These are phyloP conservation scores for Kwoniella newhampshirensis DNA, from an alignment of 768 basidiomycete genomes.

Conservation along the genomic window DNA sequence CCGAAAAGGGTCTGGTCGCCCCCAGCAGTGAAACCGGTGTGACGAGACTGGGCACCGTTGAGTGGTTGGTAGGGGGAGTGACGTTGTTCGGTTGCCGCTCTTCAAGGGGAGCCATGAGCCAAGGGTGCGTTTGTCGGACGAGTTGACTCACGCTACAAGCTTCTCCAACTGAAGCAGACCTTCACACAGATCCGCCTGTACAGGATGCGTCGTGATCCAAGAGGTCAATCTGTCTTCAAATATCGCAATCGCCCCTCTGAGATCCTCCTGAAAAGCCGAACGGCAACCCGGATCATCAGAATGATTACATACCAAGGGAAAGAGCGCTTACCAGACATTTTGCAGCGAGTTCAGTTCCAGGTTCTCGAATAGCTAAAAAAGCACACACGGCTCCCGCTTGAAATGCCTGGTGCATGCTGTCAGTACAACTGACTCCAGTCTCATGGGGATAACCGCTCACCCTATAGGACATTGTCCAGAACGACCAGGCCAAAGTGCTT, in stretches of 20 bases:
- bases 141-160: conserved; percentile 40
- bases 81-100: conserved; percentile 26
- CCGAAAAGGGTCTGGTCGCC: conserved; percentile 6
- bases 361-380: conserved; percentile 50
- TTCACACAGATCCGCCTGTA: conserved; percentile 47
- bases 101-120: neutral
- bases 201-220: conserved; percentile 49
- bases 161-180: conserved; percentile 45
- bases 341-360: conserved; percentile 35
- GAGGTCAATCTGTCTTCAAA: conserved; percentile 43
- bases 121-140: neutral
- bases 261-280: conserved; percentile 36
- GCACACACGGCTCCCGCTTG: conserved; percentile 44
- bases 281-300: neutral
- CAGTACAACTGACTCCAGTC: neutral
- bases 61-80: conserved; percentile 10
- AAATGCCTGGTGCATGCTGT: conserved; percentile 33
- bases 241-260: conserved; percentile 42
- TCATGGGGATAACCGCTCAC: too few species aligned
- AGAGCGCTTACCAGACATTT: conserved; percentile 41
- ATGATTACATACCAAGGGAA: neutral
- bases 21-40: neutral
- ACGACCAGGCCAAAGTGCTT: conserved; percentile 47
- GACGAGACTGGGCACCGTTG: too few species aligned
- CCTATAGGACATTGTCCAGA: conserved; percentile 51